Evolutionary conservation across 2,329 filamentous ascomycete species (phyloP), one percentile per base, ranked within the genome.

Genomic region (Sclerotinia spermophila): DNA sequence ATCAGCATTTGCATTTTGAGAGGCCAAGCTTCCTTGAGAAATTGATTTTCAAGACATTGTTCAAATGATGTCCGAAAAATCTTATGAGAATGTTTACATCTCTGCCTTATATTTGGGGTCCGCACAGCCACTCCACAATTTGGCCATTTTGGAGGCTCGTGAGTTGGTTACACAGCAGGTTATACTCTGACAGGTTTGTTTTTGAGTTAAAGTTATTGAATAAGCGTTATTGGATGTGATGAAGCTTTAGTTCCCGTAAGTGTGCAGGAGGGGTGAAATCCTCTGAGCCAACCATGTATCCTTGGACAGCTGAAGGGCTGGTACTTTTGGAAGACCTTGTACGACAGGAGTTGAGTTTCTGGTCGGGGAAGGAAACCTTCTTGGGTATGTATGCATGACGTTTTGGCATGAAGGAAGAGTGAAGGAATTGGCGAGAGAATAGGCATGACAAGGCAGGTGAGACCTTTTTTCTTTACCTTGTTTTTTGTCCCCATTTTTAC

Each of bases 291-390:
- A 69, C 58, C 33, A 55, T 40, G 6, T 51, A 64, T 33, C 67
- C 67, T 30, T 69, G 67, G 35, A 69, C 19, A 44, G 67, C 58
- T 69, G 67, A 69, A 33, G 44, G 62, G 24, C 62, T 40, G 10
- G 24, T 53, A 35, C 24, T 53, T 53, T 65, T 40, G n/a, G 24
- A 15, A 13, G 4, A 53, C 7, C 19, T 62, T 17, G 60, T 62
- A 33, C 19, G 44, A 33, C 42, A 45, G 8, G 8, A 65, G 61
- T 65, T 51, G 53, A 44, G 27, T 60, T 40, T 62, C 33, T 60
- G 33, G 30, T 15, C 45, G 5, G 30, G 30, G 33, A 17, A 55
- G 5, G 30, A 35, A n/a, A 42, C 27, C 11, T 56, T 40, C 13
- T 67, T 40, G n/a, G 38, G 4, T 42, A 30, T 40, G 4, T 42